A percentile compares a stretch with the other conserved stretches of the same genome.
Evolutionary conservation across 2,329 filamentous ascomycete species (phyloP).

Genomic region (Bipolaris oryzae): DNA sequence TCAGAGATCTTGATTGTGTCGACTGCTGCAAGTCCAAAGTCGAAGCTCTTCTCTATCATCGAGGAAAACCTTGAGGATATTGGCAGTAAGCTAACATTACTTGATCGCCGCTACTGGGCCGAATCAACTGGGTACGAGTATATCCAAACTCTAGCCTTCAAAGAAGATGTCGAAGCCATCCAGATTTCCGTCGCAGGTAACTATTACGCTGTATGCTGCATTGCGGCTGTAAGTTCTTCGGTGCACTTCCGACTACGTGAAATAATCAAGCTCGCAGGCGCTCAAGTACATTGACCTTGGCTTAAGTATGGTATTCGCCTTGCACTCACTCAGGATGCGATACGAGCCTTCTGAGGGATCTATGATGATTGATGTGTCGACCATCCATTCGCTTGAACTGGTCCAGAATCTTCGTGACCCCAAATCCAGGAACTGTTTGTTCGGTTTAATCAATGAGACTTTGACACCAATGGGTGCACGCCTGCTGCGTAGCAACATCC

Average conservation of each 20-base stretch:
- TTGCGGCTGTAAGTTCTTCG: conserved; percentile 79
- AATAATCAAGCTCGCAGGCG: conserved; percentile 57
- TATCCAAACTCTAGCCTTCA: conserved; percentile 78
- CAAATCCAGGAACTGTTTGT: conserved; percentile 81
- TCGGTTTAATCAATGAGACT: conserved; percentile 84
- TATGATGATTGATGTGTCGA: conserved; percentile 94
- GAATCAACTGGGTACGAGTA: conserved; percentile 78
- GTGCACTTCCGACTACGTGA: neutral
- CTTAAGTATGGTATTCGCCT: conserved; percentile 70
- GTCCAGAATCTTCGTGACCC: conserved; percentile 82
- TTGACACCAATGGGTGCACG: conserved; percentile 86
- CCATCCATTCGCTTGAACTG: conserved; percentile 84
- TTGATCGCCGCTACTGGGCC: conserved; percentile 84
- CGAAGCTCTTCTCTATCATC: conserved; percentile 75
- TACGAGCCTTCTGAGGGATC: conserved; percentile 89
- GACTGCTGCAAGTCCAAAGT: conserved; percentile 72
- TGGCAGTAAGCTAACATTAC: conserved; percentile 60
- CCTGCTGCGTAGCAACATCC: conserved; percentile 80
- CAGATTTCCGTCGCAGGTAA: conserved; percentile 81
- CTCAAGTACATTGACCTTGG: conserved; percentile 80
- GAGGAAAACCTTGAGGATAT: conserved; percentile 72
- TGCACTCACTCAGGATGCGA: conserved; percentile 82
- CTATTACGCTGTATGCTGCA: conserved; percentile 82
- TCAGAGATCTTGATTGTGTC: conserved; percentile 79
- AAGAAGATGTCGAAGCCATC: conserved; percentile 78